Percentiles rank a stretch among this genome's conserved stretches.
These are phyloP conservation scores for Torulaspora pretoriensis DNA, from an alignment of 1,139 yeast species.

Conservation along the genomic window DNA sequence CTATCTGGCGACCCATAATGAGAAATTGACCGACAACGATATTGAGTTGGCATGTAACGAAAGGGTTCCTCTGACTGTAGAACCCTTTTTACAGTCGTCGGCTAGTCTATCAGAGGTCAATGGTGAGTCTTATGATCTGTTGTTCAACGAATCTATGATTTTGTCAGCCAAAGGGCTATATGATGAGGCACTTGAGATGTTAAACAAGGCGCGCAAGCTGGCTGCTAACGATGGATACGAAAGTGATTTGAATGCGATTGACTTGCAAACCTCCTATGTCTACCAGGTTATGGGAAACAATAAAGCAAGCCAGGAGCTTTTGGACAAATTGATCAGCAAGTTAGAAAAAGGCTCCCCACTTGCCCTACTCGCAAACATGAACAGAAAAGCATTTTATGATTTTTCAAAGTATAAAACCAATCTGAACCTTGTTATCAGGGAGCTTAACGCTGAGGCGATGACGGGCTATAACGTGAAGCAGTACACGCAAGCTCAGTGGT, in stretches of 20 bases:
- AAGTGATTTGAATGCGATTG: conserved; percentile 40
- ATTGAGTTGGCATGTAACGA: conserved; percentile 51
- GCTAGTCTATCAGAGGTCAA: conserved; percentile 27
- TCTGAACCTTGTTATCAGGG: conserved; percentile 34
- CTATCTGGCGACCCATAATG: conserved; percentile 39
- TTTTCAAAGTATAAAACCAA: conserved; percentile 28
- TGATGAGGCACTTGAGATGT: conserved; percentile 43
- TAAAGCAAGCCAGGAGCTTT: conserved; percentile 43
- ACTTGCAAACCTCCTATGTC: conserved; percentile 66
- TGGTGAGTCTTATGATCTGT: conserved; percentile 47
- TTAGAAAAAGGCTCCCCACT: conserved; percentile 28
- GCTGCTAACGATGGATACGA: conserved; percentile 33
- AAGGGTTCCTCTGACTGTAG: conserved; percentile 28
- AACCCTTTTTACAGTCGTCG: conserved; percentile 13
- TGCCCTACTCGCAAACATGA: conserved; percentile 34
- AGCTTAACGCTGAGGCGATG: conserved; percentile 31
- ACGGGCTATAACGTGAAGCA: conserved; percentile 22
- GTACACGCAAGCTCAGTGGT: conserved; percentile 31
- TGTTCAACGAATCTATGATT: conserved; percentile 67
- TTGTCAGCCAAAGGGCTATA: conserved; percentile 38
- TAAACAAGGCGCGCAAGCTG: conserved; percentile 48
- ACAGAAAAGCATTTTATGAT: conserved; percentile 29
- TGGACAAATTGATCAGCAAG: conserved; percentile 35
- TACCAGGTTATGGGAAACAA: conserved; percentile 46
- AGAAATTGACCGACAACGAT: conserved; percentile 34